Conservation (phyloP, 345 rosid genomes). For the Mangifera indica region DNA sequence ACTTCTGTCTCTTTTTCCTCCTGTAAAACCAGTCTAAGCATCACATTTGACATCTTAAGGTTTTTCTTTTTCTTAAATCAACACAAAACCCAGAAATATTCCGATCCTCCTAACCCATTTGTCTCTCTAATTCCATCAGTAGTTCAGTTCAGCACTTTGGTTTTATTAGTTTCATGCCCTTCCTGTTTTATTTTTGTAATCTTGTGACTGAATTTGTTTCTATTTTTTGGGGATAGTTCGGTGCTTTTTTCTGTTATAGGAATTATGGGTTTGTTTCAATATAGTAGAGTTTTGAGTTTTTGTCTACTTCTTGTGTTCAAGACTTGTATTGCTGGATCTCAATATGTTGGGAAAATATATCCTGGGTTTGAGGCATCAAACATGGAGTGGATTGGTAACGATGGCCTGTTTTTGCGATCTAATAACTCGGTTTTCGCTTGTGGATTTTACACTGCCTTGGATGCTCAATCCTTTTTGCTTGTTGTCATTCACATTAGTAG, state of each 20-base stretch:
- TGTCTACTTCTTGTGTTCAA: constrained; percentile 19
- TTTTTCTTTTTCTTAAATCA: too few relatives aligned
- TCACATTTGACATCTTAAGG: too few relatives aligned
- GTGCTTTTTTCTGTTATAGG: constrained; percentile 14
- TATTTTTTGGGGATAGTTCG: background rate
- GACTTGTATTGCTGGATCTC: constrained; percentile 19
- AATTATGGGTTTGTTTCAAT: constrained; percentile 20
- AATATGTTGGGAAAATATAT: constrained; percentile 29
- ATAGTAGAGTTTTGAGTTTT: constrained; percentile 3
- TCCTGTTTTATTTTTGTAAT: background rate
- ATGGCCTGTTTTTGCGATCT: constrained; percentile 39
- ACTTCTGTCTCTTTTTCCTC: too few relatives aligned
- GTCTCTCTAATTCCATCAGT: too few relatives aligned
- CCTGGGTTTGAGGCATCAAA: constrained; percentile 47
- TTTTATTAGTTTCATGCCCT: too few relatives aligned
- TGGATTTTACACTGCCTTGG: constrained; percentile 34
- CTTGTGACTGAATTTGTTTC: background rate
- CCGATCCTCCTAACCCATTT: too few relatives aligned
- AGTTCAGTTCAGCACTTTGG: too few relatives aligned
- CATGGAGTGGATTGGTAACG: constrained; percentile 33
- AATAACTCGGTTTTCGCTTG: constrained; percentile 33
- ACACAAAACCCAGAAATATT: too few relatives aligned
- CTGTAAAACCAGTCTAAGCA: too few relatives aligned
- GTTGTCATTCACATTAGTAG: constrained; percentile 31
- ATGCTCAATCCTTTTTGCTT: constrained; percentile 29